Evolutionary conservation across 2,329 filamentous ascomycete species (phyloP).

Genomic region (Plectosphaerella cucumerina): DNA sequence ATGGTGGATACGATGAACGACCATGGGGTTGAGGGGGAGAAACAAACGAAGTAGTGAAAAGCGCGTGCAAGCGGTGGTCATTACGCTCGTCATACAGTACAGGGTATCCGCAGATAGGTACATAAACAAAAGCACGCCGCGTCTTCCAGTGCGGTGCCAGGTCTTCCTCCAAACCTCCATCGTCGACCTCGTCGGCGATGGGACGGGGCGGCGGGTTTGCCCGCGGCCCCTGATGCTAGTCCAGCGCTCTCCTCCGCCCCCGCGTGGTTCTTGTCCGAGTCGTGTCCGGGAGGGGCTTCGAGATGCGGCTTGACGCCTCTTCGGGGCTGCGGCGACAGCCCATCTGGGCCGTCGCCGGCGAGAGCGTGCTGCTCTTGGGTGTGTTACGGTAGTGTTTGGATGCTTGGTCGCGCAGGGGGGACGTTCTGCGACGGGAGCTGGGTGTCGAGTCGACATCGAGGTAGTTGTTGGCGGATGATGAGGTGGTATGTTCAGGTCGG

Average conservation of each 20-base stretch:
- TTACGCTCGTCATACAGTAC: neutral
- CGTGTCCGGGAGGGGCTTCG: slow-evolving; percentile 39
- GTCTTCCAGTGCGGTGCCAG: neutral
- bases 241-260: slow-evolving; percentile 32
- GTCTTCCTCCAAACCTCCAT: neutral
- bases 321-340: slow-evolving; percentile 38
- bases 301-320: slow-evolving; percentile 40
- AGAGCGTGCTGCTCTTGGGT: slow-evolving; percentile 18
- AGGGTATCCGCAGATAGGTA: neutral
- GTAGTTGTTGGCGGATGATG: slow-evolving; percentile 22
- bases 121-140: neutral
- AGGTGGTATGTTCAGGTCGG: slow-evolving; percentile 25
- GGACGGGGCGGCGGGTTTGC: slow-evolving; percentile 1
- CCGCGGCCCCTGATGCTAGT: slow-evolving; percentile 29
- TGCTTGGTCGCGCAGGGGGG: slow-evolving; percentile 21
- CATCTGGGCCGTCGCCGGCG: slow-evolving; percentile 8
- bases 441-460: slow-evolving; percentile 28
- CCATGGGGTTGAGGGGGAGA: neutral
- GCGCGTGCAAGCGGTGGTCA: neutral
- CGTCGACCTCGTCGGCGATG: neutral
- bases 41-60: too few species aligned
- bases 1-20: neutral
- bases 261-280: slow-evolving; percentile 32
- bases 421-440: slow-evolving; percentile 26
- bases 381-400: neutral